Evolutionary conservation across 768 basidiomycete genomes (phyloP).

Genomic region (Amanita thiersii): DNA sequence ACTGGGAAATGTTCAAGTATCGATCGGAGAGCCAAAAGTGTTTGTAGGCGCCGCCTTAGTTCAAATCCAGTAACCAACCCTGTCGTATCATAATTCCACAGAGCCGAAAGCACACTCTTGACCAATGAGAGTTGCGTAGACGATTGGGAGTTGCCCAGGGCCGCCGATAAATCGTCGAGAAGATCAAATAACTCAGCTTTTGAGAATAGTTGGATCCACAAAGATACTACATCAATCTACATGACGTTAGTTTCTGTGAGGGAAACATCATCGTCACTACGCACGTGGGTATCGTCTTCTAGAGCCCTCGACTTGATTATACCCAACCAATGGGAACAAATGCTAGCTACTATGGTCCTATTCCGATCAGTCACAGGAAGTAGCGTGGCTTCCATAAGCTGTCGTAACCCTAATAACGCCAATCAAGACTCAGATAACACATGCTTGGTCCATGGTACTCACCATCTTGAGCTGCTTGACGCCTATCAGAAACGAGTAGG

Average conservation of each 20-base stretch:
- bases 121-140: constrained; percentile 17
- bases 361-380: constrained; percentile 28
- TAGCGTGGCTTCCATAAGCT: constrained; percentile 32
- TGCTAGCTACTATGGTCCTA: constrained; percentile 27
- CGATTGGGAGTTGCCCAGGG: constrained; percentile 7
- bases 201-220: constrained; percentile 55
- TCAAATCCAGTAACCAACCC: constrained; percentile 11
- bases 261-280: too few species aligned
- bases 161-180: constrained; percentile 28
- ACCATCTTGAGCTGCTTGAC: constrained; percentile 27
- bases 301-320: constrained; percentile 12
- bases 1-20: constrained; percentile 24
- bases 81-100: constrained; percentile 14
- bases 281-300: background rate
- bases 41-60: constrained; percentile 23
- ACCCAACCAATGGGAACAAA: constrained; percentile 37
- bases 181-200: constrained; percentile 31
- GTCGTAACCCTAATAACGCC: constrained; percentile 27
- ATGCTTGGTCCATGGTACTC: background rate
- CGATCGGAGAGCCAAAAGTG: constrained; percentile 28
- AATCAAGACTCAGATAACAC: constrained; percentile 2
- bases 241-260: too few species aligned
- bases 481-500: constrained; percentile 22
- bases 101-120: constrained; percentile 26
- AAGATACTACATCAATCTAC: constrained; percentile 19